A percentile compares a stretch with the other conserved stretches of the same genome.
Conservation (phyloP, 2,329 filamentous ascomycete species). For the Penicillium sp. region DNA sequence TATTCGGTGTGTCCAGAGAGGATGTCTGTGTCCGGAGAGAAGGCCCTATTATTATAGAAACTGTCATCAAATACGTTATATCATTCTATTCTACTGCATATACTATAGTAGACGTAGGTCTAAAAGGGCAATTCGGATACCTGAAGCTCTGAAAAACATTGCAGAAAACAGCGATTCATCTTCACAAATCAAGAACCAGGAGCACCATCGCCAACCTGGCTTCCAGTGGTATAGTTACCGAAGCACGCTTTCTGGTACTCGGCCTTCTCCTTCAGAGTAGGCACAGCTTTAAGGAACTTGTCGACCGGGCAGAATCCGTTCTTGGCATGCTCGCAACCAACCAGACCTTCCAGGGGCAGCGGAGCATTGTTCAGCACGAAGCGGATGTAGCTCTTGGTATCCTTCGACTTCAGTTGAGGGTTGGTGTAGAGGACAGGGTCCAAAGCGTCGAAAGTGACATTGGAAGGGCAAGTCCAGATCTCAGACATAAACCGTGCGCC, state of each 20-base stretch:
- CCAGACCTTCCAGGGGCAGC: constrained; percentile 27
- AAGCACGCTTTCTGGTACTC: constrained; percentile 31
- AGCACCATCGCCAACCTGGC: constrained; percentile 26
- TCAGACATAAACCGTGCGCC: constrained; percentile 54
- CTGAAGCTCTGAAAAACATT: too few species aligned
- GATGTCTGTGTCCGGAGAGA: too few species aligned
- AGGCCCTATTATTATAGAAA: too few species aligned
- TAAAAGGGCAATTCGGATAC: too few species aligned
- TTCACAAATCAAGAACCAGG: constrained; percentile 5
- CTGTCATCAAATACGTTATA: too few species aligned
- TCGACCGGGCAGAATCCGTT: constrained; percentile 31
- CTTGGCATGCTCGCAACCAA: constrained; percentile 21
- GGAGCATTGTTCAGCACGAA: constrained; percentile 32
- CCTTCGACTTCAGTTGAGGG: constrained; percentile 16
- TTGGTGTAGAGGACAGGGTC: constrained; percentile 36
- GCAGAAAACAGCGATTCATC: too few species aligned
- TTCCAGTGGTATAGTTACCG: constrained; percentile 22
- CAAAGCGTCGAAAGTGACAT: constrained; percentile 23
- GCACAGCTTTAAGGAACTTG: constrained; percentile 25
- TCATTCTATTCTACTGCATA: too few species aligned
- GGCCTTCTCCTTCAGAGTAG: constrained; percentile 23
- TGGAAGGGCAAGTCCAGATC: constrained; percentile 48
- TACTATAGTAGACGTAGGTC: too few species aligned
- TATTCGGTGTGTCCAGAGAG: too few species aligned
- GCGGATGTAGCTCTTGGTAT: constrained; percentile 27